Percentiles rank a stretch among this genome's conserved stretches.
These are phyloP conservation scores for Carallia pectinifolia DNA, from an alignment of 345 rosid species.

Conservation along the genomic window DNA sequence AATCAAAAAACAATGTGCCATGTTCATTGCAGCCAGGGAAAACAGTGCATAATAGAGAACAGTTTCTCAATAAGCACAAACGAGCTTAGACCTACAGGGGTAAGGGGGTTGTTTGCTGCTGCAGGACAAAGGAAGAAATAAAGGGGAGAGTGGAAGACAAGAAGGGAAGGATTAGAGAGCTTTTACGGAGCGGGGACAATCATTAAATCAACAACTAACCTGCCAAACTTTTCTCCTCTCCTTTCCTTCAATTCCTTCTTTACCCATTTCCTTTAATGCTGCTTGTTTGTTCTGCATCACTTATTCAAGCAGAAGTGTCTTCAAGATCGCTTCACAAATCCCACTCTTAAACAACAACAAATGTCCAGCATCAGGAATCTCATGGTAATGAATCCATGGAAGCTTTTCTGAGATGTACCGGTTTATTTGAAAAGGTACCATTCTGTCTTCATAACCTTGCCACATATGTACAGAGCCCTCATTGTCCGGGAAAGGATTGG, in stretches of 20 bases:
- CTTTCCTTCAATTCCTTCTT: not conserved
- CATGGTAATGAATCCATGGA: constrained; percentile 77
- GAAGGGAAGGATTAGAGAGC: too few relatives aligned
- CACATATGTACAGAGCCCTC: constrained; percentile 76
- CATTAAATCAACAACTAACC: too few relatives aligned
- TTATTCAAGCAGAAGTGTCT: constrained; percentile 39
- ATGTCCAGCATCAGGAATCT: constrained; percentile 66
- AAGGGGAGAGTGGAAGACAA: too few relatives aligned
- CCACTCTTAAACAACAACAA: constrained; percentile 41
- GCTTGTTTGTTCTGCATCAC: not conserved
- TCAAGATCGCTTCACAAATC: constrained; percentile 48
- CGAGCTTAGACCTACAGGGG: too few relatives aligned
- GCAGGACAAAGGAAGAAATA: too few relatives aligned
- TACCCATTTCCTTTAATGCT: not conserved
- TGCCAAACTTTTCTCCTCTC: not conserved
- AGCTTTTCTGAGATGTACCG: constrained; percentile 50
- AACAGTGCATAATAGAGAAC: too few relatives aligned
- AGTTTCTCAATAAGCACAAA: too few relatives aligned
- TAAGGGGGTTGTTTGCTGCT: too few relatives aligned
- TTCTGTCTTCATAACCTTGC: constrained; percentile 70
- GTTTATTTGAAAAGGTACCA: constrained; percentile 48
- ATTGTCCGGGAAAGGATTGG: constrained; percentile 51
- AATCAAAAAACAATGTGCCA: too few relatives aligned
- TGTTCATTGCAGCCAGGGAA: too few relatives aligned
- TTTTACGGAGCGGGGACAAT: too few relatives aligned